Percentiles rank a stretch among this genome's conserved stretches.
These are phyloP conservation scores for Coemansia sp. DNA, from an alignment of 371 early-diverging fungal genomes.

Conservation along the genomic window DNA sequence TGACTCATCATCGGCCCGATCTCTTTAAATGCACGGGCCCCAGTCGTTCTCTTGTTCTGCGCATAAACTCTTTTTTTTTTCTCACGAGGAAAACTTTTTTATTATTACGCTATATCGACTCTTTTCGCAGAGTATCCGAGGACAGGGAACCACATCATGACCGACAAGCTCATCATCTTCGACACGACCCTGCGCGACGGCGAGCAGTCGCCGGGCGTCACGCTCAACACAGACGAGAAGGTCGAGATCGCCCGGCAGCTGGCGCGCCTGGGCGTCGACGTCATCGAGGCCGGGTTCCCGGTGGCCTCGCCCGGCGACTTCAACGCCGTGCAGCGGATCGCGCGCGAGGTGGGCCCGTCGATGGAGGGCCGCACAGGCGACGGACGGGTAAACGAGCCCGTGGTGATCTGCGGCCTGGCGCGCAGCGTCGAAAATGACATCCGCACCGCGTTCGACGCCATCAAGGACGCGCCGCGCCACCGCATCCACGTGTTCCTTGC, in stretches of 20 bases:
- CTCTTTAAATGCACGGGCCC: neutral
- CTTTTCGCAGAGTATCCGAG: neutral
- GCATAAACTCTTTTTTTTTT: neutral
- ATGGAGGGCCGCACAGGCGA: constrained; percentile 78
- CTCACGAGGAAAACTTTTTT: neutral
- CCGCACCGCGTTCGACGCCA: constrained; percentile 85
- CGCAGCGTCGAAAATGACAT: constrained; percentile 86
- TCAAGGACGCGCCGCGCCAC: constrained; percentile 76
- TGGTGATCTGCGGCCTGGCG: constrained; percentile 91
- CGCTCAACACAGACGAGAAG: constrained; percentile 88
- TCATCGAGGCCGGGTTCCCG: constrained; percentile 95
- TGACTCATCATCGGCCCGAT: neutral
- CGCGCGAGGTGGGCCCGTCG: constrained; percentile 84
- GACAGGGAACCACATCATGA: constrained; percentile 2
- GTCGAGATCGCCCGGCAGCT: constrained; percentile 90
- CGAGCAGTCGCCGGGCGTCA: constrained; percentile 97
- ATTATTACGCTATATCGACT: neutral
- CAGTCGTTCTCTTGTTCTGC: neutral
- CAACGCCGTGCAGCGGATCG: constrained; percentile 91
- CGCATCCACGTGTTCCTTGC: constrained; percentile 95
- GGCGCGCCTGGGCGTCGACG: constrained; percentile 89
- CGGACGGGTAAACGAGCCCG: constrained; percentile 63
- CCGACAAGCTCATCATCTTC: constrained; percentile 83
- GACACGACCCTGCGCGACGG: constrained; percentile 96
- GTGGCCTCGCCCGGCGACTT: constrained; percentile 93